Base-by-base conservation (phyloP, 208 protist species). In the Crithidia bombi region DNA sequence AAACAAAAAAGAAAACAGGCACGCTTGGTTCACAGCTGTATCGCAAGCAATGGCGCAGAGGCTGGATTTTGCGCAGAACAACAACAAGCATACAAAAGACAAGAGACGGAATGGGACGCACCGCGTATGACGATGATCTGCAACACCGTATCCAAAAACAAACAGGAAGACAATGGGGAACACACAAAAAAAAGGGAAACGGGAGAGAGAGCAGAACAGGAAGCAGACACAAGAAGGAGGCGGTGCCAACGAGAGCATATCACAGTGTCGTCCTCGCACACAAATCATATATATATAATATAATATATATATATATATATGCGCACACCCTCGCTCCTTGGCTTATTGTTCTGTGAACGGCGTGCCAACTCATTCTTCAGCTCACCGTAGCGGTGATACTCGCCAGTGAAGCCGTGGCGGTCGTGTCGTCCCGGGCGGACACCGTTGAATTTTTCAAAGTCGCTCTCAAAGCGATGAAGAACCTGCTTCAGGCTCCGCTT, bases 381-480 rank as follows among this genome's bases (percentile, higher is more conserved):
- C 65, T 91, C 79, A 23, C 87, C 84, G 65, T 93, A 95, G 38
- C 90, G 85, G 38, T 85, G 85, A 59, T 95, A 95, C 67, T 93
- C 87, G 2, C 56, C 55, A 12, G 80, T 75, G 50, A 87, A 81
- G 36, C 71, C 74, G 30, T 74, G 77, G 7, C 87, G 82, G 66
- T 95, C 86, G 54, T 80, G 73, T 33, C 84, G 81, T 30, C 79
- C 80, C 10, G 90, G 87, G 1, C 69, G 73, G 58, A 75, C 62
- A 6, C 90, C 90, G 46, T 82, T 70, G 23, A 63, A 56, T 38
- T 82, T 77, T 65, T 88, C 83, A 66, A 95, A 93, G 39, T 91
- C 79, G 58, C 69, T 89, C 71, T 95, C 90, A 73, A 91, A 95
- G 35, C 73, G 75, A 76, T 93, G 81, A 44, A 95, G 55, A n/a